Percentiles rank a stretch among this genome's conserved stretches.
phyloP scores from a whole-genome alignment of 116 monocot genomes.

The Thalassia testudinum region DNA sequence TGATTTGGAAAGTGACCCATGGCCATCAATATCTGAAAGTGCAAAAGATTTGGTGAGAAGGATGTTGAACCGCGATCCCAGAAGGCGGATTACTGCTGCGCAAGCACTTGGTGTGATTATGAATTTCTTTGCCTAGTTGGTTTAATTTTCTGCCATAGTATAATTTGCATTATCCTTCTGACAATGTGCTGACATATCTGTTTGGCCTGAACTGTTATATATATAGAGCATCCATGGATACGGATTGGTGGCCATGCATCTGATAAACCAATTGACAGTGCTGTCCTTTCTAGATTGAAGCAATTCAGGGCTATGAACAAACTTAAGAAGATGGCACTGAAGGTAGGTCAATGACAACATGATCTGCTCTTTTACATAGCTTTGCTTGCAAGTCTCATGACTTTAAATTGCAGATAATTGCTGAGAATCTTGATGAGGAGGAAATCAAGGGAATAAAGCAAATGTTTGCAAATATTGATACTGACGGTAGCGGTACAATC shows the following conservation, averaged over 20 bases:
- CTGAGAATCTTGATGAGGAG: conserved; percentile 73
- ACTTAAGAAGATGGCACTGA: conserved; percentile 59
- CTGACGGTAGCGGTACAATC: conserved; percentile 67
- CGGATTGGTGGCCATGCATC: conserved; percentile 57
- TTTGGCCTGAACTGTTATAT: no score
- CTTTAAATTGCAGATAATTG: conserved; percentile 47
- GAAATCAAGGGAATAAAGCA: conserved; percentile 86
- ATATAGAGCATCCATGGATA: conserved; percentile 66
- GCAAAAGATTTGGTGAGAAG: conserved; percentile 52
- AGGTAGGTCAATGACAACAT: conserved; percentile 15
- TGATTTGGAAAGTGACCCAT: conserved; percentile 44
- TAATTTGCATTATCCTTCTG: no score
- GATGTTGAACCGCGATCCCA: conserved; percentile 46
- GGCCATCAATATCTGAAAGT: conserved; percentile 55
- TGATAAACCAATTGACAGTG: conserved; percentile 52
- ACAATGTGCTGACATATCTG: no score
- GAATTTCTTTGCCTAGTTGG: no score
- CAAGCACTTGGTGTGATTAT: conserved; percentile 31
- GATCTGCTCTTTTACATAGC: background rate
- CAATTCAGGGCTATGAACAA: conserved; percentile 88
- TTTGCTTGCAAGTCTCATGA: background rate
- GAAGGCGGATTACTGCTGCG: conserved; percentile 42
- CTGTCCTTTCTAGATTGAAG: conserved; percentile 64
- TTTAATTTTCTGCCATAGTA: no score
- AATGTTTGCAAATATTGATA: conserved; percentile 78